Evolutionary conservation across 139 green algal species (phyloP), one percentile per base, ranked within the genome.

Genomic region (Dunaliella sp.): DNA sequence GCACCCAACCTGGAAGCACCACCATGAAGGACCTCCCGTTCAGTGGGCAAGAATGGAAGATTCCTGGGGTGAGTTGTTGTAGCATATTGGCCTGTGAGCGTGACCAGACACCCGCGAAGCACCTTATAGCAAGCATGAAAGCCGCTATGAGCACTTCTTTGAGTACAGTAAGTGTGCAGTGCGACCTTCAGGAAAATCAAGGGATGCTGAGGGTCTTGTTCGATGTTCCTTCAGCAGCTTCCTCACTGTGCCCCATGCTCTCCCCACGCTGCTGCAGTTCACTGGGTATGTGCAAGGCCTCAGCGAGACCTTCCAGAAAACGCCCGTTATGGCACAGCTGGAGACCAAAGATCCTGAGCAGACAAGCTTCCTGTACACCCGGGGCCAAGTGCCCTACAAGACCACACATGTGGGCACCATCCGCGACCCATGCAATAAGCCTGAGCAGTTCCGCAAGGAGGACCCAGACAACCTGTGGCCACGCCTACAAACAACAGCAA

Each of bases 401-500:
- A 35, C 81, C 35, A 86, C 87, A 0, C 59, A 83, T n/a, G 34
- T 37, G 25, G 89, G 76, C 31, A 87, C 89, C 7, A 37, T 77
- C 79, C 32, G 80, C 16, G 36, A 95, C 65, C 91, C 91, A 1
- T 95, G 93, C 89, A 96, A 95, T 79, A 87, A 90, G 77, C 85
- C 89, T 72, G 91, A 94, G 26, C 90, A 91, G 33, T 92, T 90
- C 36, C 88, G 89, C 58, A 91, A 91, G 48, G 83, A 83, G 32
- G 87, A 92, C 81, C 87, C 84, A 36, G 92, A 88, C n/a, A 93
- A 94, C 72, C 88, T 97, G 22, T 97, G 94, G 93, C 91, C 92
- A 0, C 75, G 38, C 25, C 87, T 95, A 22, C 92, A 95, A 83
- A 83, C 90, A 16, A 87, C 87, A 3, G 89, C 90, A 25, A 83